These are phyloP conservation scores for Apostasia ramifera DNA, from an alignment of 106 monocot species.

Conservation along the genomic window DNA sequence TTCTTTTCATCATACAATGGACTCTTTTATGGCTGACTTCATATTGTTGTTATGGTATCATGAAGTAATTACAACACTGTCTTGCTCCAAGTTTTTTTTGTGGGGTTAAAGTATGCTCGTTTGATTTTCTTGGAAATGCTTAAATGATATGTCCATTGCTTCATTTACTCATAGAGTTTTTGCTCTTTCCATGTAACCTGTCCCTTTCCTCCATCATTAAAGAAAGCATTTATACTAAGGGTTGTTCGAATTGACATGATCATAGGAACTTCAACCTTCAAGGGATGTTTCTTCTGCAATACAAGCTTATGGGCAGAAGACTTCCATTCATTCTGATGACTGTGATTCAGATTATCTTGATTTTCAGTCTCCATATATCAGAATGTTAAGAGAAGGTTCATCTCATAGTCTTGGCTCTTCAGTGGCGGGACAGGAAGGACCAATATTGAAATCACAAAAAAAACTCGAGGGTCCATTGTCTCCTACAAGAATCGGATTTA, in stretches of 20 bases:
- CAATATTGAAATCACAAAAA: conserved; percentile 20
- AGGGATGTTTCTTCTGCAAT: conserved; percentile 27
- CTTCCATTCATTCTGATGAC: conserved; percentile 15
- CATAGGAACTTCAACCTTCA: conserved; percentile 20
- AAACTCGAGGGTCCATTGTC: conserved; percentile 21
- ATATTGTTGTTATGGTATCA: too few species aligned
- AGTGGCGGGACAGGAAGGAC: conserved; percentile 14
- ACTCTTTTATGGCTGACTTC: too few species aligned
- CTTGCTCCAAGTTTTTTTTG: too few species aligned
- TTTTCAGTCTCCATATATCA: conserved; percentile 14
- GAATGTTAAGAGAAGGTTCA: conserved; percentile 15
- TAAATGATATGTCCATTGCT: too few species aligned
- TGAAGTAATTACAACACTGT: too few species aligned
- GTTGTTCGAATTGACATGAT: background rate
- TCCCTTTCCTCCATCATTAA: too few species aligned
- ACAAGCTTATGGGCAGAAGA: conserved; percentile 16
- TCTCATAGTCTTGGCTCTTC: conserved; percentile 7
- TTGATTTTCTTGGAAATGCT: too few species aligned
- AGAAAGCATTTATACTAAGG: too few species aligned
- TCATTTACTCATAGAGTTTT: too few species aligned
- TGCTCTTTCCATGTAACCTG: too few species aligned
- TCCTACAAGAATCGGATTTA: conserved; percentile 24
- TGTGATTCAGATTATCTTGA: conserved; percentile 31
- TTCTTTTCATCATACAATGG: too few species aligned
- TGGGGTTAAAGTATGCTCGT: too few species aligned